Evolutionary conservation across 805 yeast genomes (phyloP), one percentile per base, ranked within the genome.

Genomic region (Wickerhamomyces ciferrii): DNA sequence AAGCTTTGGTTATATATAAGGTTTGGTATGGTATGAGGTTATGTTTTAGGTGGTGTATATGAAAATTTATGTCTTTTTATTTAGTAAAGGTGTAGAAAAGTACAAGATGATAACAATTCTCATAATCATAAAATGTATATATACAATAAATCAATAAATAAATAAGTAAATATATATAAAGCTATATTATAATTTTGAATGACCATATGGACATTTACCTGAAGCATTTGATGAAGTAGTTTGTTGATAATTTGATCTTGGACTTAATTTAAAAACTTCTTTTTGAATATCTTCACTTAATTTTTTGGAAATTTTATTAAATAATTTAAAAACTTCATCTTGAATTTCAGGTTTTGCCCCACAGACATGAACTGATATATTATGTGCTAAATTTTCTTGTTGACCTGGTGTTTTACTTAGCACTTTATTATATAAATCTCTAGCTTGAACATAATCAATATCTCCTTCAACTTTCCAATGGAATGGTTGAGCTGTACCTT

Each of bases 381-480:
- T 92, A 67, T 84, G 87, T 42, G 91, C 87, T 62, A 92, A 74
- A 57, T 88, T 79, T 59, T 75, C 78, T 71, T 89, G 97, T 68
- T 88, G 96, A 56, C 90, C 89, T 15, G 86, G 81, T 59, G 83
- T 80, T 62, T 70, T 83, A 45, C 85, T 85, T 63, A 87, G 75
- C 32, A 87, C 94, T 48, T 59, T 62, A n/a, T n/a, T n/a, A 81
- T 89, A 92, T 59, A 91, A 76, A 31, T 66, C 81, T 51, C 83
- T 72, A 43, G 96, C 85, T 71, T 91, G 97, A 52, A 67, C 76
- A 65, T 70, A 91, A 70, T 91, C 96, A 54, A 71, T 69, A 49
- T 79, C 88, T 43, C 82, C 84, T 23, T 67, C 68, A 46, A 78
- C 78, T 47, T 77, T 75, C 97, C 97, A 90, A 71, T 89, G 94